Evolutionary conservation across 106 monocot species (phyloP).

Genomic region (Dioscorea alata): DNA sequence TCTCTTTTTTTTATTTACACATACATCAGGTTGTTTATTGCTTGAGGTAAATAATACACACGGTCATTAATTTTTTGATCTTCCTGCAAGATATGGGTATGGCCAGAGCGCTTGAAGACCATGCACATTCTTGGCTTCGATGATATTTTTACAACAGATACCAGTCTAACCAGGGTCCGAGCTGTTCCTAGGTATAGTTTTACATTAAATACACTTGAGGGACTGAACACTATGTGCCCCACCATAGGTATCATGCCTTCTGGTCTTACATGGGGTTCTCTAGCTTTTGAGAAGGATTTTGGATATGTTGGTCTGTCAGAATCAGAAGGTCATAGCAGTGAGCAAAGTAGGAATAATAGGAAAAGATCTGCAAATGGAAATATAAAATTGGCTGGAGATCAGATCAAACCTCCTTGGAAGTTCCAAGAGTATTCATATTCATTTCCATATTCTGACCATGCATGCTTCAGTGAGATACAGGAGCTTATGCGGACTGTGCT

Average conservation of each 20-base stretch:
- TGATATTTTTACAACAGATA: constrained; percentile 59
- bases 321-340: no score
- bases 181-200: constrained; percentile 78
- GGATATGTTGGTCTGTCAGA: no score
- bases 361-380: constrained; percentile 1
- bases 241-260: constrained; percentile 82
- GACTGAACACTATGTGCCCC: constrained; percentile 56
- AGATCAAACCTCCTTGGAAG: constrained; percentile 1
- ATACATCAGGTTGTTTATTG: neutral
- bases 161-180: constrained; percentile 45
- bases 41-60: neutral
- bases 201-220: constrained; percentile 44
- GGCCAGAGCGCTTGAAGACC: constrained; percentile 73
- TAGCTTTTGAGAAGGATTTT: no score
- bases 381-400: neutral
- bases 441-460: constrained; percentile 60
- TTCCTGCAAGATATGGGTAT: constrained; percentile 64
- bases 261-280: constrained; percentile 42
- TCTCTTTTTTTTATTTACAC: neutral
- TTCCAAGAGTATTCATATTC: constrained; percentile 34
- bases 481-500: constrained; percentile 44
- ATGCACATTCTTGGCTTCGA: constrained; percentile 69
- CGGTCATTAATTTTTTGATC: neutral
- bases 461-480: constrained; percentile 58
- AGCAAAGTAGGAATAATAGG: neutral